Evolutionary conservation across 2,329 filamentous ascomycete genomes (phyloP).

Genomic region (Purpureocillium lavendulum): DNA sequence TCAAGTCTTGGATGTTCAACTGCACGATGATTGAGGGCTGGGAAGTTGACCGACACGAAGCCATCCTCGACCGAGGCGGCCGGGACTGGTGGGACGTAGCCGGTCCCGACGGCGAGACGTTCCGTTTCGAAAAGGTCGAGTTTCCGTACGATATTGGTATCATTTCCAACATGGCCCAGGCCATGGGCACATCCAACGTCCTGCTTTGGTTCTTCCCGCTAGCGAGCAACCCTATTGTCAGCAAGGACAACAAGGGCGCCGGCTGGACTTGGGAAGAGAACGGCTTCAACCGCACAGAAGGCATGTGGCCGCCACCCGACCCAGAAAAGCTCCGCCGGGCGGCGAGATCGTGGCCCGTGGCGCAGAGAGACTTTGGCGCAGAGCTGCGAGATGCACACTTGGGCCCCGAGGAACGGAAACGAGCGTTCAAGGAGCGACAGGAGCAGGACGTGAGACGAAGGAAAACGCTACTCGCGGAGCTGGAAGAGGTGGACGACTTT

Average conservation of each 20-base stretch:
- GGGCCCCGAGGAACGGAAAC: constrained; percentile 35
- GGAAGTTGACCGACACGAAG: constrained; percentile 59
- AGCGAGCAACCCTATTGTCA: constrained; percentile 38
- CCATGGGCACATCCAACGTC: constrained; percentile 62
- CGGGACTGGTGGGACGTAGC: constrained; percentile 34
- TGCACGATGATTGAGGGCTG: constrained; percentile 75
- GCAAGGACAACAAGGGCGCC: constrained; percentile 25
- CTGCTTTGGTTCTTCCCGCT: constrained; percentile 65
- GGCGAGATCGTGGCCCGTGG: constrained; percentile 29
- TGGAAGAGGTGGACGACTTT: constrained; percentile 50
- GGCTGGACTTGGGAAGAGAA: constrained; percentile 66
- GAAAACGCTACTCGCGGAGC: constrained; percentile 35
- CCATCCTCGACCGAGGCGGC: constrained; percentile 39
- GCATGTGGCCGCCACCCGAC: constrained; percentile 56
- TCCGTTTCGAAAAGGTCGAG: constrained; percentile 56
- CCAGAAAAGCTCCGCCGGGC: constrained; percentile 49
- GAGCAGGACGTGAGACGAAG: constrained; percentile 34
- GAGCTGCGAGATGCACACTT: constrained; percentile 25
- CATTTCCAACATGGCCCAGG: constrained; percentile 64
- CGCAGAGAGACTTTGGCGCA: constrained; percentile 22
- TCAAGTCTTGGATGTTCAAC: constrained; percentile 57
- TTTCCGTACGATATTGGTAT: constrained; percentile 78
- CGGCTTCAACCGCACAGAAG: constrained; percentile 59
- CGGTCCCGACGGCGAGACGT: constrained; percentile 24
- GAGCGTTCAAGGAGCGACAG: constrained; percentile 42